These are phyloP conservation scores for Cochlearia excelsa DNA, from an alignment of 345 rosid genomes.

Conservation along the genomic window DNA sequence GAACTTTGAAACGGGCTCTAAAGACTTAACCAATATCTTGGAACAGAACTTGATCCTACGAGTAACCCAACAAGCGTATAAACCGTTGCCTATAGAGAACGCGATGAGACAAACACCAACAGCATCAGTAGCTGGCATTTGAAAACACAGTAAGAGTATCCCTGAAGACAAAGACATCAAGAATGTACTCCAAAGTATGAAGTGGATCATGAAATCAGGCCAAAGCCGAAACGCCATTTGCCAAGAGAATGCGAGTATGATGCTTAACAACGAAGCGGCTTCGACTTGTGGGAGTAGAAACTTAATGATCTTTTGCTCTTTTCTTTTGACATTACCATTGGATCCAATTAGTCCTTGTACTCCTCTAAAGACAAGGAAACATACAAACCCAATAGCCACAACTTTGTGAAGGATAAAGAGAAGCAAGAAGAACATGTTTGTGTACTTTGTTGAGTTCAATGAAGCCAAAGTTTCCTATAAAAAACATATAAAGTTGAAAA, in stretches of 20 bases:
- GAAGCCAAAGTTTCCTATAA: slow-evolving; percentile 54
- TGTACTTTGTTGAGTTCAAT: slow-evolving; percentile 74
- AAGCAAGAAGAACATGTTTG: slow-evolving; percentile 70
- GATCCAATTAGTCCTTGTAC: slow-evolving; percentile 69
- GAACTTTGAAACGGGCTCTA: slow-evolving; percentile 73
- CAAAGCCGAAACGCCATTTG: slow-evolving; percentile 71
- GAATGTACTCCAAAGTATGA: slow-evolving; percentile 80
- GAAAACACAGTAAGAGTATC: slow-evolving; percentile 88
- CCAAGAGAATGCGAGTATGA: slow-evolving; percentile 81
- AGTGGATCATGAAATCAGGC: slow-evolving; percentile 83
- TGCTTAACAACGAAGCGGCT: slow-evolving; percentile 75
- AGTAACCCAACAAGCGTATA: slow-evolving; percentile 89
- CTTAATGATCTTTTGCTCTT: slow-evolving; percentile 57
- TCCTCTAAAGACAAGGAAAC: slow-evolving; percentile 84
- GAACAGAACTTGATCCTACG: slow-evolving; percentile 60
- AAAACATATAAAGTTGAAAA: slow-evolving; percentile 10
- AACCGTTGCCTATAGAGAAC: slow-evolving; percentile 79
- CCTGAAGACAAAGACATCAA: slow-evolving; percentile 75
- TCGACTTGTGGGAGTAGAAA: slow-evolving; percentile 83
- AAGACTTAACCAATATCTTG: slow-evolving; percentile 56
- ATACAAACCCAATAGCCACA: slow-evolving; percentile 58
- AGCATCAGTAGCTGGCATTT: slow-evolving; percentile 75
- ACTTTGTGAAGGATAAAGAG: slow-evolving; percentile 69
- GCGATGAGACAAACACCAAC: slow-evolving; percentile 73
- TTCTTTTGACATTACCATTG: slow-evolving; percentile 45